Evolutionary conservation across 257 asterid genomes (phyloP).

Genomic region (Forsythia viridissima): DNA sequence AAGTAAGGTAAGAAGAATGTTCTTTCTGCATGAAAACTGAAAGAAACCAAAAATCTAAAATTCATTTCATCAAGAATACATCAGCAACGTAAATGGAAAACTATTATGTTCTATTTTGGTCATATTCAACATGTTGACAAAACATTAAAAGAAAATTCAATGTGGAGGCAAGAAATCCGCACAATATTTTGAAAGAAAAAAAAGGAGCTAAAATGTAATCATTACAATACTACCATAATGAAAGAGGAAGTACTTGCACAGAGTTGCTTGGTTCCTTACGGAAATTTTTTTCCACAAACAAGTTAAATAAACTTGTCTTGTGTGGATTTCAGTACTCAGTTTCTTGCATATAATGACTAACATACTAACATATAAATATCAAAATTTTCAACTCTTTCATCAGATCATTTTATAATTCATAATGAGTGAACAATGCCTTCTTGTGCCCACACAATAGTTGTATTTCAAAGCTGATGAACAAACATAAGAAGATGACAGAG

Average conservation of each 20-base stretch:
- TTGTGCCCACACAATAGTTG: conserved; percentile 6
- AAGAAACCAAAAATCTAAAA: background rate
- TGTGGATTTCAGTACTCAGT: background rate
- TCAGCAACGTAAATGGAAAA: background rate
- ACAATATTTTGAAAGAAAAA: background rate
- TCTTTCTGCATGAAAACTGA: background rate
- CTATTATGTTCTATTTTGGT: background rate
- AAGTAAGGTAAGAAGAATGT: background rate
- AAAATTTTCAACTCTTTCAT: too few relatives aligned
- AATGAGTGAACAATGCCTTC: background rate
- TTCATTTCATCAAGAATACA: background rate
- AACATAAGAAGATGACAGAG: background rate
- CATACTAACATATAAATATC: background rate
- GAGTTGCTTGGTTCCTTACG: background rate
- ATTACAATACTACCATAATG: background rate
- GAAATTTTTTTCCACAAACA: background rate
- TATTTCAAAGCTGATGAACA: background rate
- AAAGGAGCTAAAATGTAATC: background rate
- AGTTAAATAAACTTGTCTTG: background rate
- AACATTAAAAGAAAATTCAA: background rate
- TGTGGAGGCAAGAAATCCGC: background rate
- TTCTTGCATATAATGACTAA: background rate
- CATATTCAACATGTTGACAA: background rate
- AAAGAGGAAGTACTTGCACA: background rate
- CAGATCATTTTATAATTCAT: background rate